Percentiles rank a stretch among this genome's conserved stretches.
These are phyloP conservation scores for Crithidia thermophila DNA, from an alignment of 208 protist species.

Conservation along the genomic window DNA sequence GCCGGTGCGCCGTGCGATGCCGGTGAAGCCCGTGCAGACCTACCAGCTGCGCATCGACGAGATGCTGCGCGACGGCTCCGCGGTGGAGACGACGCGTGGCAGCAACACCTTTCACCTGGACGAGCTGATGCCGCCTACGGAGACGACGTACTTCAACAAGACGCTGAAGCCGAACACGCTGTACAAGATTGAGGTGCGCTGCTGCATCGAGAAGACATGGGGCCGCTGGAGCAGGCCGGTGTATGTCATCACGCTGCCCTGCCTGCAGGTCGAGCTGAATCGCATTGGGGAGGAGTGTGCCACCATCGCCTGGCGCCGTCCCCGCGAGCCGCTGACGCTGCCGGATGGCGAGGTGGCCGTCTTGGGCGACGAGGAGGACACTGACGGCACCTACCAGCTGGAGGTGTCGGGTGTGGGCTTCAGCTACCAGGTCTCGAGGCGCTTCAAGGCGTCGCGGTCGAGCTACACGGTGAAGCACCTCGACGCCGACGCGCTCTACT, in stretches of 20 bases:
- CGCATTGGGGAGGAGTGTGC: conserved; percentile 87
- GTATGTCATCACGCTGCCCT: conserved; percentile 81
- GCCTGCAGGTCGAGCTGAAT: conserved; percentile 63
- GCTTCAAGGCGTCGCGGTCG: conserved; percentile 69
- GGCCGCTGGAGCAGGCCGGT: conserved; percentile 82
- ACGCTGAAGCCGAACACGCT: conserved; percentile 69
- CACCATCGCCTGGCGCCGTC: conserved; percentile 69
- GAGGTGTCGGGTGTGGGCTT: conserved; percentile 73
- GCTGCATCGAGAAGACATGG: conserved; percentile 84
- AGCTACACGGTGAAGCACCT: conserved; percentile 76
- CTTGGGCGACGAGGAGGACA: conserved; percentile 44
- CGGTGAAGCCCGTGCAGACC: conserved; percentile 48
- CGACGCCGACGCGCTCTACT: conserved; percentile 81
- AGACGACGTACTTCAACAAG: conserved; percentile 51
- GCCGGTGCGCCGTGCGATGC: conserved; percentile 48
- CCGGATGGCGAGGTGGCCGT: conserved; percentile 66
- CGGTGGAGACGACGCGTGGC: conserved; percentile 21
- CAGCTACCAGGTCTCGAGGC: conserved; percentile 72
- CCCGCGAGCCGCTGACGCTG: conserved; percentile 47
- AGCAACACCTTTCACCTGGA: conserved; percentile 38
- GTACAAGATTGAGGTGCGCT: conserved; percentile 83
- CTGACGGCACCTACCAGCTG: conserved; percentile 73
- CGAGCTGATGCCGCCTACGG: conserved; percentile 33
- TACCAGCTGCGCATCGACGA: conserved; percentile 86
- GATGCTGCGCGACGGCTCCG: conserved; percentile 53